These are phyloP conservation scores for Penicillium vulpinum DNA, from an alignment of 2,329 filamentous ascomycete species.

Conservation along the genomic window DNA sequence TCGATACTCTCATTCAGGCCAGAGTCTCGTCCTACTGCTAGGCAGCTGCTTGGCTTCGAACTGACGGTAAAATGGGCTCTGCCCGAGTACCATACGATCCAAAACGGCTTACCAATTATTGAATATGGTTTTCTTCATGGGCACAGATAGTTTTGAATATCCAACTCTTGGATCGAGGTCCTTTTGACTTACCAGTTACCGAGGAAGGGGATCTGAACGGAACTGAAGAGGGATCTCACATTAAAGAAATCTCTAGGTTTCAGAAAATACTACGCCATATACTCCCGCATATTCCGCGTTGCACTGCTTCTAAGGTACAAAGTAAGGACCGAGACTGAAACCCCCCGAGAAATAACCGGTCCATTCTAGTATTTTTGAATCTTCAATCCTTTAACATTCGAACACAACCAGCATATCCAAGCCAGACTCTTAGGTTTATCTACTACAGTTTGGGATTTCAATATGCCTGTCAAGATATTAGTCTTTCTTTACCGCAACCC, in stretches of 20 bases:
- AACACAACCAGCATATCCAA: background rate
- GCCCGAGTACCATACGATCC: background rate
- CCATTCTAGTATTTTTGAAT: background rate
- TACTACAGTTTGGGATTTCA: background rate
- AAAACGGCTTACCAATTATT: background rate
- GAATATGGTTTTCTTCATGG: too few relatives aligned
- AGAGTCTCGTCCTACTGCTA: background rate
- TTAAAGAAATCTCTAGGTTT: background rate
- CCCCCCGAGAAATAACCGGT: background rate
- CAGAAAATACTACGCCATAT: background rate
- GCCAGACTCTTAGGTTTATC: background rate
- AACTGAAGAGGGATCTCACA: background rate
- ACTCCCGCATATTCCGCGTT: background rate
- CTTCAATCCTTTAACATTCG: background rate
- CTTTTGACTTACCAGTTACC: too few relatives aligned
- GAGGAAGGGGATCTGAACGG: too few relatives aligned
- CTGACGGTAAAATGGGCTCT: background rate
- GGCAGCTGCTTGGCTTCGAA: background rate
- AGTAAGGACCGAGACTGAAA: background rate
- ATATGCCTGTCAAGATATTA: constrained; percentile 6
- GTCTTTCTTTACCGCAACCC: constrained; percentile 17
- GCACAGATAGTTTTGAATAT: too few relatives aligned
- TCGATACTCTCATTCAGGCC: background rate
- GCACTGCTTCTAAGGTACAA: background rate
- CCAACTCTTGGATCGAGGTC: too few relatives aligned